Base-by-base conservation (phyloP, 1,139 yeast genomes). In the Blastobotrys serpentis region DNA sequence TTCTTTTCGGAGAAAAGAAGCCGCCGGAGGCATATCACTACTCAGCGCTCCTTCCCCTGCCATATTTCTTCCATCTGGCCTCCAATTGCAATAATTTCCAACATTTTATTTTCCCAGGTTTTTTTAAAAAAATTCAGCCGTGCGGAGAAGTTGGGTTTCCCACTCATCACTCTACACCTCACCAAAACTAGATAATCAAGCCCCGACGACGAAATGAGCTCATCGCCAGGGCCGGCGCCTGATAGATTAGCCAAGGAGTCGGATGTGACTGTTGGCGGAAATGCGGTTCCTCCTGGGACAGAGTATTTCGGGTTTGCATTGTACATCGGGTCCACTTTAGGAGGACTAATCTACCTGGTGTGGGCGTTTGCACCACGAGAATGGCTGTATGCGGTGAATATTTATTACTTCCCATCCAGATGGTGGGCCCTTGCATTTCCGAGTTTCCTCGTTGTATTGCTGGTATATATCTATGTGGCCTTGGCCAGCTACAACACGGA, bases 351-450 rank as follows among this genome's bases (percentile, higher is more conserved):
- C 7, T 87, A 86, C 76, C 58, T 82, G 2, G 56, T 76, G 3
- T 88, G 96, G 96, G 78, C 90, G 0, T 60, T 83, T 11, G 62
- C 81, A 0, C 96, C 96, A 0, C 77, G 78, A 22, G 52, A 61
- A 8, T 59, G 79, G 37, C 75, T 86, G 37, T 70, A 78, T 46
- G 58, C 50, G 7, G 53, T 84, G 17, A 79, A 83, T 1, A 77
- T 88, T 11, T 76, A 79, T 57, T 88, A 86, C 65, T 85, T 82
- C 57, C 96, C 96, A 0, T 84, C 88, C 29, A 73, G 88, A 56
- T 87, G 92, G 83, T 88, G 96, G 96, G 83, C 92, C 1, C 62
- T 84, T 44, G 86, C 89, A 0, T 65, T 86, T 1, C 95, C 96
- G 1, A 72, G 84, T 2, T 84, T 78, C 58, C 73, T 83, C 6